Evolutionary conservation across 2,329 filamentous ascomycete species (phyloP), one percentile per base, ranked within the genome.

Genomic region (Pyrenochaeta sp.): DNA sequence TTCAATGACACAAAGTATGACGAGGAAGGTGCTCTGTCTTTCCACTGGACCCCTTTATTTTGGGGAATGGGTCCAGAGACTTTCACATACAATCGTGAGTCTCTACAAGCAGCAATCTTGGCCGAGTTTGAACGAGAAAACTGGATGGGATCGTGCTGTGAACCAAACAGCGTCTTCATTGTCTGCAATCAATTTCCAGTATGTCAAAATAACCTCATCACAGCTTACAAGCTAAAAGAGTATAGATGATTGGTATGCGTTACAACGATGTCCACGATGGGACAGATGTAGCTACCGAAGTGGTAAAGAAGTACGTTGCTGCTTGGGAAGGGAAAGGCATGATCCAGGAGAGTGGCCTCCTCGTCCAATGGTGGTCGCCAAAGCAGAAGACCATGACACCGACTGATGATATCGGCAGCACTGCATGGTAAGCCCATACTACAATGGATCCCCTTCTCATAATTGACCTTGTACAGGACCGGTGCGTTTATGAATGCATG

Each of bases 141-240:
- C 0, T 76, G 72, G 72, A 48, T 74, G 2, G 72, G 74, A 0
- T 72, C 72, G 1, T 76, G 72, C 35, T 76, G 73, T 44, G 74
- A 76, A 54, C 74, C 72, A 2, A 77, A 76, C 51, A 54, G 48
- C 3, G 62, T 73, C 7, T 73, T 72, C 43, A 51, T 73, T 5
- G 66, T 73, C 30, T 76, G 73, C 55, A 76, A 76, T 48, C 74
- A 75, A 42, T 76, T 76, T 57, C 72, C 72, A 3, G 71, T 73
- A 57, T 28, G 58, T n/a, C n/a, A n/a, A n/a, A n/a, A n/a, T n/a
- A n/a, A n/a, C n/a, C n/a, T n/a, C n/a, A n/a, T n/a, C n/a, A n/a
- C n/a, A n/a, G n/a, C n/a, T n/a, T n/a, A n/a, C n/a, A n/a, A n/a
- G n/a, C n/a, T n/a, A n/a, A n/a, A n/a, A n/a, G n/a, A n/a, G n/a